phyloP scores from a whole-genome alignment of 305 asterid species.

The Ajuga reptans region DNA sequence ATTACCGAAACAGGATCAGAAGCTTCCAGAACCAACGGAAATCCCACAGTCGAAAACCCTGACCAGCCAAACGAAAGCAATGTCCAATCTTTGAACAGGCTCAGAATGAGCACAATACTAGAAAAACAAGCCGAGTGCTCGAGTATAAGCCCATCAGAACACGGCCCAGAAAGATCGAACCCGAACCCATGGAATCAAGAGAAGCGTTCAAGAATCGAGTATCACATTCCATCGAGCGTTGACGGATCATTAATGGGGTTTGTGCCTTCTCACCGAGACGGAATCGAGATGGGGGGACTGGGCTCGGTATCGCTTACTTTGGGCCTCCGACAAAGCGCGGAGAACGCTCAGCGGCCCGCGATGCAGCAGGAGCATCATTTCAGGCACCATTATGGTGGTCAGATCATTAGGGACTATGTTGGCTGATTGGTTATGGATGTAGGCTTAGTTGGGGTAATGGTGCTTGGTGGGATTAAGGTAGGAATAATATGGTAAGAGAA shows the following conservation, averaged over 20 bases:
- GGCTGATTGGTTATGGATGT: constrained; percentile 24
- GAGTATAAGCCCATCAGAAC: constrained; percentile 2
- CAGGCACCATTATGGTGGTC: constrained; percentile 54
- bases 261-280: constrained; percentile 37
- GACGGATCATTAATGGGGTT: constrained; percentile 49
- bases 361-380: constrained; percentile 34
- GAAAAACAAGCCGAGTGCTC: constrained; percentile 25
- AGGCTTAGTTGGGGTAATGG: neutral
- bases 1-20: constrained; percentile 17
- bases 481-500: constrained; percentile 17
- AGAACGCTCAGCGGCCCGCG: constrained; percentile 31
- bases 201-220: constrained; percentile 47
- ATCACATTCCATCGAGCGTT: constrained; percentile 27
- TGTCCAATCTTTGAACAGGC: constrained; percentile 25
- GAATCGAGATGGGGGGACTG: constrained; percentile 40
- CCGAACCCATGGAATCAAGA: constrained; percentile 40
- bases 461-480: constrained; percentile 19
- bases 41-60: constrained; percentile 15
- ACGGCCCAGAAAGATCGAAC: constrained; percentile 10
- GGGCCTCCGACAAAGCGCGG: constrained; percentile 61
- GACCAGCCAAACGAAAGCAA: neutral
- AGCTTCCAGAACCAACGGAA: neutral
- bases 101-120: neutral
- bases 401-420: constrained; percentile 49
- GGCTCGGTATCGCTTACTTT: constrained; percentile 66